These are phyloP conservation scores for Hypomontagnella submonticulosa DNA, from an alignment of 495 filamentous ascomycete species.

Conservation along the genomic window DNA sequence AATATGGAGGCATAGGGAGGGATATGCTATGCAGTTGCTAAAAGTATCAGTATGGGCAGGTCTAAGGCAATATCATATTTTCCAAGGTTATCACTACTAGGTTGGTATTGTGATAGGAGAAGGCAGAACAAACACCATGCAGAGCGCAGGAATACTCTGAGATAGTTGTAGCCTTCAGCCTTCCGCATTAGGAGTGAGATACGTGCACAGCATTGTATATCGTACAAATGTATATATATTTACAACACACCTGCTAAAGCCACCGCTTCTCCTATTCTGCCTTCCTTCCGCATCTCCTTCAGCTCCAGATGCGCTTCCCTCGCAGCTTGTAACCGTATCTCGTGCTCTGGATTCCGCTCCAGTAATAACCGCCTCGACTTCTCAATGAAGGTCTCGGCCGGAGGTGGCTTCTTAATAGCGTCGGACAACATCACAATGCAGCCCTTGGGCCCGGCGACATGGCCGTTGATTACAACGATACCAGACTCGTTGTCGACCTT, in stretches of 20 bases:
- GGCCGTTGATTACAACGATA: conserved; percentile 86
- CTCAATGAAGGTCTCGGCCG: conserved; percentile 62
- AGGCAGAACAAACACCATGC: background rate
- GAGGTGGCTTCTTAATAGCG: conserved; percentile 90
- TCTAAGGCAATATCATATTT: background rate
- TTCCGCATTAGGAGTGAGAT: conserved; percentile 18
- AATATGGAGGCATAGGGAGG: background rate
- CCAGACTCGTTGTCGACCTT: conserved; percentile 86
- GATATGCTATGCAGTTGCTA: background rate
- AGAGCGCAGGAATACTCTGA: conserved; percentile 1
- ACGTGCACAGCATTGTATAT: conserved; percentile 32
- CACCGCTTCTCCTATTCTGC: conserved; percentile 47
- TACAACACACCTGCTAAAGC: conserved; percentile 34
- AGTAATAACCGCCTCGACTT: conserved; percentile 47
- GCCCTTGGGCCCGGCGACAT: conserved; percentile 85
- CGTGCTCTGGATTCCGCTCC: conserved; percentile 54
- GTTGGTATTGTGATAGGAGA: background rate
- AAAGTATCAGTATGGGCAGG: background rate
- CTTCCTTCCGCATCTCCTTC: conserved; percentile 56
- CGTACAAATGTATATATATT: conserved; percentile 42
- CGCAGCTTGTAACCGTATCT: conserved; percentile 52
- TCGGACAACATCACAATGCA: conserved; percentile 86
- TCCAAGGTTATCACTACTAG: background rate
- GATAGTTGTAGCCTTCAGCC: background rate
- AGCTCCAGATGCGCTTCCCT: conserved; percentile 52